These are phyloP conservation scores for Malassezia psittaci DNA, from an alignment of 1,284 basidiomycete genomes.

Conservation along the genomic window DNA sequence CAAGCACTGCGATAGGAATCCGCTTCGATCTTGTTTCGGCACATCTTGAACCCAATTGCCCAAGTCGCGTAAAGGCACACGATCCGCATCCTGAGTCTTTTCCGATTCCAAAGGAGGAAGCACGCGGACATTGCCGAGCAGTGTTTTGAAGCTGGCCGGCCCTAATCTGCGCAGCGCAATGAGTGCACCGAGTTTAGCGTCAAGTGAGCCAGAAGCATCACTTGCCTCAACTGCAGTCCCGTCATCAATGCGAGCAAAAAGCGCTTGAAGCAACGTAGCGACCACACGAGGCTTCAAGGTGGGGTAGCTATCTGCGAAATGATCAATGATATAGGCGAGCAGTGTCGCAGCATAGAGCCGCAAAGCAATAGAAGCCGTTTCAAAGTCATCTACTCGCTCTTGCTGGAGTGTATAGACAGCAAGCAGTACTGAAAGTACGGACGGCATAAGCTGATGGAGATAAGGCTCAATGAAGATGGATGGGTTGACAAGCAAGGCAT, in stretches of 20 bases:
- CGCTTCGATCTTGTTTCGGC: not conserved
- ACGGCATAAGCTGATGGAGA: slow-evolving; percentile 87
- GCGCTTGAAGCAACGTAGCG: slow-evolving; percentile 78
- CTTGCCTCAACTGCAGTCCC: slow-evolving; percentile 16
- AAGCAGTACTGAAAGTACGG: slow-evolving; percentile 77
- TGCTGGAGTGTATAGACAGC: slow-evolving; percentile 61
- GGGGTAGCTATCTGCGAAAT: slow-evolving; percentile 58
- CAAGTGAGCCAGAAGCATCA: slow-evolving; percentile 18
- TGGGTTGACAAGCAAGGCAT: slow-evolving; percentile 53
- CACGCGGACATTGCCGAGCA: slow-evolving; percentile 19
- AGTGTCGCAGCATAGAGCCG: slow-evolving; percentile 54
- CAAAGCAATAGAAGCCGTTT: slow-evolving; percentile 23
- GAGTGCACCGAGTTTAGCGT: slow-evolving; percentile 40
- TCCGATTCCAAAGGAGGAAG: not conserved
- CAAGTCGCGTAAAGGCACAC: slow-evolving; percentile 20
- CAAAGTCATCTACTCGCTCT: slow-evolving; percentile 3
- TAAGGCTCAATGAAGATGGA: slow-evolving; percentile 93
- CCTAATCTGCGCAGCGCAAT: slow-evolving; percentile 37
- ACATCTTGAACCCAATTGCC: slow-evolving; percentile 23
- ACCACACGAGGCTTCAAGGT: slow-evolving; percentile 76
- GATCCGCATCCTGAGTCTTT: slow-evolving; percentile 12
- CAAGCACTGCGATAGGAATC: not conserved
- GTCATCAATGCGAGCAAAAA: slow-evolving; percentile 54
- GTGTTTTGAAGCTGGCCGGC: slow-evolving; percentile 30
- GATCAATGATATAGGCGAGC: slow-evolving; percentile 65